Conservation (phyloP, 352 stramenopile genomes). For the Phytophthora aleatoria region DNA sequence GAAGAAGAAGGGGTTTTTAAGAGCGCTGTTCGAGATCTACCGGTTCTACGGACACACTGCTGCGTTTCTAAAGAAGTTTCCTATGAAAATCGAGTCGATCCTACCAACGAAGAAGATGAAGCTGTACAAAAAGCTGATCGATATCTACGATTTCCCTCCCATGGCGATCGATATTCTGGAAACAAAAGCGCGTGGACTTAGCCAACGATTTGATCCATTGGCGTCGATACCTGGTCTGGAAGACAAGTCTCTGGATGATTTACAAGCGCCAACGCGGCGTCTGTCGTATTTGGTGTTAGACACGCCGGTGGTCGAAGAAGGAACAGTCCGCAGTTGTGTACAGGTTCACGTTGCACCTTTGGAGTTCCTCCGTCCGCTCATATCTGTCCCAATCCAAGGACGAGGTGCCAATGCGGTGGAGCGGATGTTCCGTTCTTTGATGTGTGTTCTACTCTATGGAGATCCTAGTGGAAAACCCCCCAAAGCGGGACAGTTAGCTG, state of each 20-base stretch:
- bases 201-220: constrained; percentile 63
- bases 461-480: constrained; percentile 30
- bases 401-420: constrained; percentile 44
- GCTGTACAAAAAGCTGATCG: constrained; percentile 61
- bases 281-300: constrained; percentile 63
- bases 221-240: constrained; percentile 25
- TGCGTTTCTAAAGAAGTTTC: constrained; percentile 57
- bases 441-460: constrained; percentile 55
- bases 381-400: constrained; percentile 32
- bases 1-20: constrained; percentile 47
- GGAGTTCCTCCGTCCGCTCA: constrained; percentile 39
- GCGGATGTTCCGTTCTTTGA: constrained; percentile 45
- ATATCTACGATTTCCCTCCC: constrained; percentile 55
- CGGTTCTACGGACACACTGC: constrained; percentile 69
- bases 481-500: constrained; percentile 35
- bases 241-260: constrained; percentile 40
- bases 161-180: constrained; percentile 76
- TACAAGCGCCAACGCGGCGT: constrained; percentile 46
- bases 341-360: constrained; percentile 32
- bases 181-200: constrained; percentile 46
- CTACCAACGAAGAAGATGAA: constrained; percentile 54
- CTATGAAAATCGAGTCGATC: constrained; percentile 36
- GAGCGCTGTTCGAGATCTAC: constrained; percentile 75
- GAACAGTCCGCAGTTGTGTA: constrained; percentile 24
- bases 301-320: constrained; percentile 47